Evolutionary conservation across 2,329 filamentous ascomycete genomes (phyloP).

Genomic region (Rhynchosporium secalis): DNA sequence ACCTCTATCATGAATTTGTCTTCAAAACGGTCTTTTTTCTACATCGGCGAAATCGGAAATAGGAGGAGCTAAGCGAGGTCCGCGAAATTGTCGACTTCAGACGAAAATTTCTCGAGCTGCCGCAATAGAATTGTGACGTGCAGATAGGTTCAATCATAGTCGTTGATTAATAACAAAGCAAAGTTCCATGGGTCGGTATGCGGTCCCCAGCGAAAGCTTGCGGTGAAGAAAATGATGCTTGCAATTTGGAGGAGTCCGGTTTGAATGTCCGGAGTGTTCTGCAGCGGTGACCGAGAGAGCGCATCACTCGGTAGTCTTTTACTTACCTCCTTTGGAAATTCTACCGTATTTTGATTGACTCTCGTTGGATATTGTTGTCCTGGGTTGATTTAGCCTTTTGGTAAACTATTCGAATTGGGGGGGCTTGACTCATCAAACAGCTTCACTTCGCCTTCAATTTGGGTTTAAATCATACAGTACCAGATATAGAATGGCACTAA

Average conservation of each 20-base stretch:
- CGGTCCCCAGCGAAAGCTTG: not conserved
- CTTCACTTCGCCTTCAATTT: too few relatives aligned
- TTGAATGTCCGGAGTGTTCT: not conserved
- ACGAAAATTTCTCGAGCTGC: not conserved
- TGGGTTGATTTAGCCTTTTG: not conserved
- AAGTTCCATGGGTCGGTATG: not conserved
- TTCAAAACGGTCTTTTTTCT: too few relatives aligned
- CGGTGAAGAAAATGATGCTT: not conserved
- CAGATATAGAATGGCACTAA: too few relatives aligned
- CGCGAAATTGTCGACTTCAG: not conserved
- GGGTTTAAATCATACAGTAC: too few relatives aligned
- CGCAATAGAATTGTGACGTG: not conserved
- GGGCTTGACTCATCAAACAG: too few relatives aligned
- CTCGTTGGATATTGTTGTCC: not conserved
- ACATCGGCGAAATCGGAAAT: too few relatives aligned
- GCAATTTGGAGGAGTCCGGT: constrained; percentile 9
- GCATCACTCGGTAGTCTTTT: not conserved
- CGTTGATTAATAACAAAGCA: not conserved
- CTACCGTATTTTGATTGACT: not conserved
- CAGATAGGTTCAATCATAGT: too few relatives aligned
- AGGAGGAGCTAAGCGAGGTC: not conserved
- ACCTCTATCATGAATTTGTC: not conserved
- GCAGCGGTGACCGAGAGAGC: constrained; percentile 3
- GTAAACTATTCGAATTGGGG: not conserved
- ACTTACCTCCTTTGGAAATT: too few relatives aligned